Evolutionary conservation across 73 alveolate genomes (phyloP), one percentile per base, ranked within the genome.

Genomic region (Tetrahymena elliotti): DNA sequence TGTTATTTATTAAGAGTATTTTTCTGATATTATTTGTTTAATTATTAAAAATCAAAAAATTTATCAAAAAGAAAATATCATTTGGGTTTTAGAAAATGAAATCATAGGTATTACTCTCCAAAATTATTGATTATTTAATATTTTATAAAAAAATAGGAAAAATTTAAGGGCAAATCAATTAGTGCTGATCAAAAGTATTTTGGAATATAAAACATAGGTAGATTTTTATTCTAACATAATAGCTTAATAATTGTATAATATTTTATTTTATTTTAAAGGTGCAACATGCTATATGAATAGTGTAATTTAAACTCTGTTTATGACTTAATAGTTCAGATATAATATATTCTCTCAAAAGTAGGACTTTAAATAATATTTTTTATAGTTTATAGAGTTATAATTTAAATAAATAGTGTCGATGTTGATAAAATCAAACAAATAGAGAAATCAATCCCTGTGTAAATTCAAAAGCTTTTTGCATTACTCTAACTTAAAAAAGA

Each of bases 211-310:
- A 68, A 68, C n/a, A 68, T 68, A 10, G 88, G 88, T 68, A 68
- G 10, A 5, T 38, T 52, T 52, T 27, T 1, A 2, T 18, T 10
- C 3, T 27, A 27, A 3, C 6, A 4, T 68, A 24, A 68, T 4
- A 22, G 16, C 4, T n/a, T n/a, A 18, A 27, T 68, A 18, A 16
- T 68, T n/a, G 1, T 68, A 22, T 9, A 3, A 27, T 10, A 68
- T 68, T 31, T 4, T 68, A 24, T n/a, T n/a, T n/a, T n/a, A n/a
- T n/a, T n/a, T n/a, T n/a, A 98, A 97, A 95, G 99, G 99, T 10
- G 99, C 98, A n/a, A 99, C 99, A 22, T 99, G 99, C 93, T 99
- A 98, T 96, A 97, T 99, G 98, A 99, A 99, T 96, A 97, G 99
- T 95, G 96, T 98, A 84, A 97, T 99, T 15, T 98, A 99, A 95